phyloP scores from a whole-genome alignment of 2,329 filamentous ascomycete species.

The Arthrocladium fulminans region DNA sequence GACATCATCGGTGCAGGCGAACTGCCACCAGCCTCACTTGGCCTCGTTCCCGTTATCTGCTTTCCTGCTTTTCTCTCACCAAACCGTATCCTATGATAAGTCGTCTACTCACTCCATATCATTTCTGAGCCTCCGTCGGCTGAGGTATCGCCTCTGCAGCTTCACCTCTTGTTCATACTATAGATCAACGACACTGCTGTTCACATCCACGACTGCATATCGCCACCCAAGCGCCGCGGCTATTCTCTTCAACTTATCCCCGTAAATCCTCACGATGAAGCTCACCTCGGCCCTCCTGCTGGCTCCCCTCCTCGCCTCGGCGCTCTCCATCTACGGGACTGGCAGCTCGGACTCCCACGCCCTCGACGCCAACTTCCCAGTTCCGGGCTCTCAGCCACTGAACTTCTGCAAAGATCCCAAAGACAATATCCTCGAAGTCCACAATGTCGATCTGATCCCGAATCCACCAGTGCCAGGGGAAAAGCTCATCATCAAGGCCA shows the following conservation, averaged over 20 bases:
- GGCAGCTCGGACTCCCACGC: background rate
- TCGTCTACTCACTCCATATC: background rate
- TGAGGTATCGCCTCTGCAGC: background rate
- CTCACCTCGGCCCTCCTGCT: slow-evolving; percentile 2
- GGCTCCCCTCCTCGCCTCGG: slow-evolving; percentile 3
- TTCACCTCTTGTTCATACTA: background rate
- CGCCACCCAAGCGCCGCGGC: background rate
- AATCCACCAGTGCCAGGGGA: slow-evolving; percentile 84
- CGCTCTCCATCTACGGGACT: background rate
- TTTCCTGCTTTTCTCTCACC: background rate
- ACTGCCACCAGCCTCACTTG: background rate
- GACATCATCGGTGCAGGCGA: background rate
- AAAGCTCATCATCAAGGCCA: slow-evolving; percentile 68
- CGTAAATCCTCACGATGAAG: slow-evolving; percentile 4
- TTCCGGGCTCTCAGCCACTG: slow-evolving; percentile 80
- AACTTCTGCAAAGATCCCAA: slow-evolving; percentile 64
- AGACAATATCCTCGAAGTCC: slow-evolving; percentile 64
- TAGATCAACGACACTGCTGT: background rate
- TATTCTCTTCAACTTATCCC: background rate
- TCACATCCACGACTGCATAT: background rate
- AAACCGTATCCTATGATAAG: background rate
- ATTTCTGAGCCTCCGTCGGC: background rate
- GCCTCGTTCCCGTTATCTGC: background rate
- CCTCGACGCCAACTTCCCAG: slow-evolving; percentile 47
- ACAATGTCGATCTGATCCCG: slow-evolving; percentile 69